Base-by-base conservation (phyloP, 495 filamentous ascomycete species). In the Cercophora sp. region DNA sequence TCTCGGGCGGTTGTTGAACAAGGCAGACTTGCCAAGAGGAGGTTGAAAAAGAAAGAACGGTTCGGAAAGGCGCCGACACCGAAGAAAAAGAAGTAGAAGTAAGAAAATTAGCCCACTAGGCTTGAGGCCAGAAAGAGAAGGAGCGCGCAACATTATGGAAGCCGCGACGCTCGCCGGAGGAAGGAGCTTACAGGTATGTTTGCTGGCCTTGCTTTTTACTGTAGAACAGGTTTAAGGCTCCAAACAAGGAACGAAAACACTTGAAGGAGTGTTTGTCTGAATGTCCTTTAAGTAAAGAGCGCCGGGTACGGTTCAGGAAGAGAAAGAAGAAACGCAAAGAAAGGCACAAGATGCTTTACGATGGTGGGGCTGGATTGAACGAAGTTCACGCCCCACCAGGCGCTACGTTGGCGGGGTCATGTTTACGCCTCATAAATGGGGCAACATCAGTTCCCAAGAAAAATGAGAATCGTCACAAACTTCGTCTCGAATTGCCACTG, bases 351-450 rank as follows among this genome's bases (percentile, higher is more conserved):
- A 24, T 19, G n/a, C 6, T 45, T 34, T 20, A n/a, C 20, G 44
- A 47, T 34, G 44, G 44, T 34, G 44, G 44, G 44, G 44, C 44
- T 47, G 40, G 19, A 9, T 46, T 46, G 22, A 29, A 16, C n/a
- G 4, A 22, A 27, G 41, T 27, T 44, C 41, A 27, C 41, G n/a
- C n/a, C n/a, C n/a, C n/a, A n/a, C n/a, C n/a, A n/a, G 11, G 26
- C 4, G 9, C 11, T 20, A 11, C 13, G 5, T 44, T 44, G 41
- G 41, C 41, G 41, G 41, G 41, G 41, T 44, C 16, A 27, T 8
- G 41, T 44, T 44, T 6, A 27, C 41, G 41, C 41, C 41, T 44
- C 22, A 44, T 5, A 26, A 26, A 47, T 23, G 6, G 44, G 44
- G 26, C 44, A 16, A 29, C 26, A 47, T 23, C 4, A 9, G 13